Conservation (phyloP, 768 basidiomycete genomes). For the Mycena venus region DNA sequence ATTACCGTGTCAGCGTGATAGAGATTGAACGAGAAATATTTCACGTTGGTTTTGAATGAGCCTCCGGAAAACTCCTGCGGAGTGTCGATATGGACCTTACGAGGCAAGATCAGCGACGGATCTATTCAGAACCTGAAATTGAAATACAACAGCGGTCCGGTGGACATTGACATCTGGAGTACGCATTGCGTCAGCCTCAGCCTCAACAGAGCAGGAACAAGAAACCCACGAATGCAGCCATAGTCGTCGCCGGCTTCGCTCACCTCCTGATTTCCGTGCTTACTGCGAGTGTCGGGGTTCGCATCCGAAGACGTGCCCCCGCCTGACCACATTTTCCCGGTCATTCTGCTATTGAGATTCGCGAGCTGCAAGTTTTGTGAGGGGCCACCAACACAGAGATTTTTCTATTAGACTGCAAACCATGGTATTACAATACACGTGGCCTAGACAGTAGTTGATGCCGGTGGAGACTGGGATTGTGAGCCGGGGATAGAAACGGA, state of each 20-base stretch:
- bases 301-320: neutral
- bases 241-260: constrained; percentile 6
- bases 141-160: too few relatives aligned
- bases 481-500: too few relatives aligned
- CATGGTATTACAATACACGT: too few relatives aligned
- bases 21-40: too few relatives aligned
- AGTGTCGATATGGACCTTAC: too few relatives aligned
- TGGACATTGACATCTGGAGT: neutral
- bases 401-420: neutral
- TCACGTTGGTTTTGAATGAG: too few relatives aligned
- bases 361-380: too few relatives aligned
- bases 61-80: too few relatives aligned
- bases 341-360: constrained; percentile 2
- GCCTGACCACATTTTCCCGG: neutral
- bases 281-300: neutral
- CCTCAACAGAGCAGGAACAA: neutral
- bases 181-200: constrained; percentile 4
- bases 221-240: constrained; percentile 1
- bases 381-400: neutral
- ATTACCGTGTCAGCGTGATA: too few relatives aligned
- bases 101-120: too few relatives aligned
- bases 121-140: too few relatives aligned
- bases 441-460: neutral
- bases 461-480: too few relatives aligned
- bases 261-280: neutral